Percentiles rank a stretch among this genome's conserved stretches.
These are phyloP conservation scores for Globisporangium paddicum DNA, from an alignment of 352 stramenopile species.

Conservation along the genomic window DNA sequence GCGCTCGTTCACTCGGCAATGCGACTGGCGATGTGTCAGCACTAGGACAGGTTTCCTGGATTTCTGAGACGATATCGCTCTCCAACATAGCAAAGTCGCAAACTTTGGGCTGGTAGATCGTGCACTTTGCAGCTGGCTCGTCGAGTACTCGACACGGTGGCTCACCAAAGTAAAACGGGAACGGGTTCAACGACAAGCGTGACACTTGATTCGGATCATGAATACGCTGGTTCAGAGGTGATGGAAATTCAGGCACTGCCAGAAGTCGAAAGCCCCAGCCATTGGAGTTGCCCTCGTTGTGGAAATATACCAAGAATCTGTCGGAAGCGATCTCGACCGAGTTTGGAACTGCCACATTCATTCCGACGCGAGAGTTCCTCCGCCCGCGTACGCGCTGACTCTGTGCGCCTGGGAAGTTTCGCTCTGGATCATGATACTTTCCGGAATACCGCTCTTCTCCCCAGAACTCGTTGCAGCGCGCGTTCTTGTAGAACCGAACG, in stretches of 20 bases:
- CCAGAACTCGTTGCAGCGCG: constrained; percentile 60
- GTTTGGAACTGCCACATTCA: constrained; percentile 6
- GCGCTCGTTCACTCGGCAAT: constrained; percentile 42
- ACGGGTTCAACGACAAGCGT: constrained; percentile 30
- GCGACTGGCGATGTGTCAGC: constrained; percentile 15
- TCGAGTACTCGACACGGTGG: constrained; percentile 43
- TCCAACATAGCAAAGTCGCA: constrained; percentile 40
- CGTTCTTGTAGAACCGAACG: constrained; percentile 72
- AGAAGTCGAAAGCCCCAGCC: constrained; percentile 69
- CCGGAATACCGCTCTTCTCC: constrained; percentile 68
- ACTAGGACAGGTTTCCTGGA: constrained; percentile 41
- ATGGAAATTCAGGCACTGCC: constrained; percentile 41
- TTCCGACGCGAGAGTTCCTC: constrained; percentile 14
- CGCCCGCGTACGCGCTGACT: constrained; percentile 43
- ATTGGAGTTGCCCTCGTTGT: constrained; percentile 43
- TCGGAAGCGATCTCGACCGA: constrained; percentile 64
- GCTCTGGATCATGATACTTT: constrained; percentile 65
- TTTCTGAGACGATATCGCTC: constrained; percentile 42
- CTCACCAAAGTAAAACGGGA: constrained; percentile 73
- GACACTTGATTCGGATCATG: background rate
- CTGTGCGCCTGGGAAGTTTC: constrained; percentile 68
- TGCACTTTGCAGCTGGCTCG: constrained; percentile 48
- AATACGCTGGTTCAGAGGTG: background rate
- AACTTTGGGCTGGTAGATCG: constrained; percentile 53
- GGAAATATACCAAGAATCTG: constrained; percentile 72